phyloP scores from a whole-genome alignment of 495 filamentous ascomycete genomes.

The Patellaria atrata region DNA sequence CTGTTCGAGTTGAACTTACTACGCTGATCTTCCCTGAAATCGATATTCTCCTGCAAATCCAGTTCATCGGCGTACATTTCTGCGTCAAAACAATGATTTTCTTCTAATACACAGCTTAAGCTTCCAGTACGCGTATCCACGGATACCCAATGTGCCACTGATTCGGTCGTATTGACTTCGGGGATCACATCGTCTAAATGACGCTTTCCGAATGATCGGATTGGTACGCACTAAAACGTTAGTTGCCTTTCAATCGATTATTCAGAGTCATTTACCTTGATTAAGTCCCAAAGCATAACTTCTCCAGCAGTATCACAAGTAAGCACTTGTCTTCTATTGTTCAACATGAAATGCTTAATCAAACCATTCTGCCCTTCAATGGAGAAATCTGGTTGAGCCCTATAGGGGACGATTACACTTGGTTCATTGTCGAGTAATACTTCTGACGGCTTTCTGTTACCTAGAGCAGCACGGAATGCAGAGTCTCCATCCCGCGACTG shows the following conservation, averaged over 20 bases:
- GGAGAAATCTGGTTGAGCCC: conserved; percentile 44
- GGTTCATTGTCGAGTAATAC: conserved; percentile 8
- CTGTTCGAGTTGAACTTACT: conserved; percentile 39
- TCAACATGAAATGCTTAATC: conserved; percentile 83
- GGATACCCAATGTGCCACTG: conserved; percentile 85
- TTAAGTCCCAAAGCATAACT: conserved; percentile 89
- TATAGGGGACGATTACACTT: conserved; percentile 33
- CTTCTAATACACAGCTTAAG: conserved; percentile 78
- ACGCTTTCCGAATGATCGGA: conserved; percentile 78
- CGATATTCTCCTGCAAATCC: conserved; percentile 50
- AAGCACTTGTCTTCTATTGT: conserved; percentile 76
- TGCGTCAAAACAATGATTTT: conserved; percentile 93
- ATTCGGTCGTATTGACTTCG: conserved; percentile 76
- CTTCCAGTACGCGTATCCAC: conserved; percentile 87
- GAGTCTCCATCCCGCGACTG: conserved; percentile 36
- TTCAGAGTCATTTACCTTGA: conserved; percentile 43
- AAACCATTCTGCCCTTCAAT: conserved; percentile 92
- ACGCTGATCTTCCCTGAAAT: conserved; percentile 87
- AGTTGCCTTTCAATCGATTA: too few species aligned
- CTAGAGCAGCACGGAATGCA: conserved; percentile 34
- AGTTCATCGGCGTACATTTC: conserved; percentile 93
- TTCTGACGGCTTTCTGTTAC: conserved; percentile 37
- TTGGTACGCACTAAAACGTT: conserved; percentile 65
- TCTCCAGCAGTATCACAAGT: conserved; percentile 92
- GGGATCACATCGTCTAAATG: conserved; percentile 85